Percentiles rank a stretch among this genome's conserved stretches.
These are phyloP conservation scores for Penicillium dipodomyicola DNA, from an alignment of 495 filamentous ascomycete genomes.

Conservation along the genomic window DNA sequence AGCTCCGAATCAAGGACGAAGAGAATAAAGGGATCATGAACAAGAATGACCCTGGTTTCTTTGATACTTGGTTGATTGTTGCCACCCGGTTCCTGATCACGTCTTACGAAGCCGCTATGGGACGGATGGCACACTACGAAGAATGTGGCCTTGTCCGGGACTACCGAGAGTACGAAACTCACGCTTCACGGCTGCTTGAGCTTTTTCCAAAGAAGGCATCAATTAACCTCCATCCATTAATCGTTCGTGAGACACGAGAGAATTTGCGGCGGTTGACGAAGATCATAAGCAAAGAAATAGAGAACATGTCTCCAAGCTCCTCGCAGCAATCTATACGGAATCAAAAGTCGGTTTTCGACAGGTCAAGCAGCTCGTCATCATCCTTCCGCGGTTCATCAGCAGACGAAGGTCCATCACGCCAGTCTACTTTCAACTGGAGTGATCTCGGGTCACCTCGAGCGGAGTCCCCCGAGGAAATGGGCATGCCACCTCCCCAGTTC, in stretches of 20 bases:
- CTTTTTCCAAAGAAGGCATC: constrained; percentile 34
- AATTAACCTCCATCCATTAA: constrained; percentile 29
- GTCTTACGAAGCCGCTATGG: constrained; percentile 60
- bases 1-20: constrained; percentile 54
- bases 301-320: constrained; percentile 49
- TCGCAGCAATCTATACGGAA: constrained; percentile 48
- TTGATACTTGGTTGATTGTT: constrained; percentile 61
- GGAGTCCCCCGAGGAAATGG: constrained; percentile 38
- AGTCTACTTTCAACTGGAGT: constrained; percentile 35
- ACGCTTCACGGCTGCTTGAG: constrained; percentile 56
- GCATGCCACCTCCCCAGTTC: constrained; percentile 23
- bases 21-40: constrained; percentile 38
- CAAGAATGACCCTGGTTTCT: constrained; percentile 30
- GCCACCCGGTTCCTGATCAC: constrained; percentile 58
- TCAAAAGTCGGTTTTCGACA: constrained; percentile 69
- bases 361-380: constrained; percentile 63
- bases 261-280: constrained; percentile 48
- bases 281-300: constrained; percentile 57
- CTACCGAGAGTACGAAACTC: constrained; percentile 67
- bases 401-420: constrained; percentile 36
- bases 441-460: constrained; percentile 29
- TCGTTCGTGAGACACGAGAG: constrained; percentile 41
- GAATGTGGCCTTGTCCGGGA: constrained; percentile 65
- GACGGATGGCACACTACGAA: constrained; percentile 53
- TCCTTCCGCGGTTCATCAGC: constrained; percentile 40